These are phyloP conservation scores for Oenanthe javanica DNA, from an alignment of 140 eudicot genomes.

Conservation along the genomic window DNA sequence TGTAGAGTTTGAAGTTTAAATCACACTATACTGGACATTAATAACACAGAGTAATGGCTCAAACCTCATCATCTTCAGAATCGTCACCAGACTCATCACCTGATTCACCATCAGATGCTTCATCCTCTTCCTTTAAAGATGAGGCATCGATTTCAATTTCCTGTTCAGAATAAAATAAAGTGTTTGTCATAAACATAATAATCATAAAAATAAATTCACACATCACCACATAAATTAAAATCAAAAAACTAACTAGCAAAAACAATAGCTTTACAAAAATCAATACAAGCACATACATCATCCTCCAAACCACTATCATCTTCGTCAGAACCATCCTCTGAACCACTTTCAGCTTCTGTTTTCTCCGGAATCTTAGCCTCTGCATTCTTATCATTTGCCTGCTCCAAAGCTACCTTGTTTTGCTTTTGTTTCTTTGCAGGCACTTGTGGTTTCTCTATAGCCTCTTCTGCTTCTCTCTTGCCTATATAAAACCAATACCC, in stretches of 20 bases:
- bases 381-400: conserved; percentile 6
- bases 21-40: neutral
- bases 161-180: neutral
- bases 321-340: conserved; percentile 13
- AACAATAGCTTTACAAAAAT: neutral
- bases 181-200: neutral
- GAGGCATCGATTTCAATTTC: neutral
- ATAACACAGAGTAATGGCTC: neutral
- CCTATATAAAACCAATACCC: conserved; percentile 4
- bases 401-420: conserved; percentile 6
- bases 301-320: conserved; percentile 18
- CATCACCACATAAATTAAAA: neutral
- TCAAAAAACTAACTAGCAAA: neutral
- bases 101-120: neutral
- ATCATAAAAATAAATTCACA: neutral
- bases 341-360: conserved; percentile 12
- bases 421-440: conserved; percentile 27
- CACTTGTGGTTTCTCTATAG: conserved; percentile 11
- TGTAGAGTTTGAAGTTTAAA: neutral
- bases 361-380: conserved; percentile 14
- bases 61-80: conserved; percentile 4
- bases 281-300: conserved; percentile 11
- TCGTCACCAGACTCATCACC: neutral
- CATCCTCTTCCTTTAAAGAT: neutral
- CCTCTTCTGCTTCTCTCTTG: conserved; percentile 25